Conservation (phyloP, 2,329 filamentous ascomycete genomes). For the Ceratocystis albifundus region DNA sequence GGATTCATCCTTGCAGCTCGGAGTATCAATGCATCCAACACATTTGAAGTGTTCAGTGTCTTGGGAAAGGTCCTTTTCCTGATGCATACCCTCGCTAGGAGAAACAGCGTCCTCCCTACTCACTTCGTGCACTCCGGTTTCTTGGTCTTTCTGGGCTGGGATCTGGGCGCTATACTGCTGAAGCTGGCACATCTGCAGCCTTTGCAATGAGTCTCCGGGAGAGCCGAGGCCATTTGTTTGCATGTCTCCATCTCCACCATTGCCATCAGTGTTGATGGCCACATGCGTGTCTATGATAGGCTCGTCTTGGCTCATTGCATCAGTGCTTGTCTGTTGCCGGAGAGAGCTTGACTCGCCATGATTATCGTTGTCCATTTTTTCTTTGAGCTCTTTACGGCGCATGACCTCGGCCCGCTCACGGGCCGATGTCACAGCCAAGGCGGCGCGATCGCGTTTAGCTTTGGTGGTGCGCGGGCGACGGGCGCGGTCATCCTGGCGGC, state of each 20-base stretch:
- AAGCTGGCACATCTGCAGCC: neutral
- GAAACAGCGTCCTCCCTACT: neutral
- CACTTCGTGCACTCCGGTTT: neutral
- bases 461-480: slow-evolving; percentile 23
- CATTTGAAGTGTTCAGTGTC: neutral
- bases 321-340: neutral
- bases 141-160: neutral
- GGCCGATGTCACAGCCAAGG: slow-evolving; percentile 20
- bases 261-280: neutral
- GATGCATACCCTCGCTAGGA: neutral
- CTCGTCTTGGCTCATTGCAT: neutral
- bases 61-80: neutral
- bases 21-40: neutral
- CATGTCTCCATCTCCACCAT: neutral
- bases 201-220: neutral
- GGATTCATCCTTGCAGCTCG: neutral
- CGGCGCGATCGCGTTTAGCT: slow-evolving; percentile 22
- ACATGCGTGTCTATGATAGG: neutral
- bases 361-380: neutral
- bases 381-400: slow-evolving; percentile 7
- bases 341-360: neutral
- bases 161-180: neutral
- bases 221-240: neutral
- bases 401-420: slow-evolving; percentile 18
- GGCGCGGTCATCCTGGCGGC: slow-evolving; percentile 22